A percentile compares a stretch with the other conserved stretches of the same genome.
These are phyloP conservation scores for Stemphylium vesicarium DNA, from an alignment of 2,329 filamentous ascomycete genomes.

Conservation along the genomic window DNA sequence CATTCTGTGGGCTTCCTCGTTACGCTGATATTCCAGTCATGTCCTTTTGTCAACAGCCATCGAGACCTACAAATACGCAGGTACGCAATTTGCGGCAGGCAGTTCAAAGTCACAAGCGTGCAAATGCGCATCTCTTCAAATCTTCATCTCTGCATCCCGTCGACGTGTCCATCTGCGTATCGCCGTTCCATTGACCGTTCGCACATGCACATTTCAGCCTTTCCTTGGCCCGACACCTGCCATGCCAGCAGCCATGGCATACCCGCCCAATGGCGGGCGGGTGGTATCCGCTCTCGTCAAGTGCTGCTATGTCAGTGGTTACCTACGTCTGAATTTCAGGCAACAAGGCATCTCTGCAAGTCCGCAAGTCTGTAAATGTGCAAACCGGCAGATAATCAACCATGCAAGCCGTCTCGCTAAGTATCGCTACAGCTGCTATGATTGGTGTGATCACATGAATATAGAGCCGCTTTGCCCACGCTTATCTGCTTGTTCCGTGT, in stretches of 20 bases:
- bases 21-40: too few species aligned
- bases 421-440: not conserved
- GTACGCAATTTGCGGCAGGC: too few species aligned
- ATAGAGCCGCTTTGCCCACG: too few species aligned
- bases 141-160: too few species aligned
- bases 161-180: not conserved
- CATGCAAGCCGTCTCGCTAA: conserved; percentile 17
- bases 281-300: too few species aligned
- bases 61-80: too few species aligned
- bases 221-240: not conserved
- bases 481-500: not conserved
- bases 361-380: conserved; percentile 12
- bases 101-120: not conserved
- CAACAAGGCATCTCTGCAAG: conserved; percentile 12
- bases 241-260: too few species aligned
- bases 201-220: not conserved
- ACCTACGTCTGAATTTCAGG: not conserved
- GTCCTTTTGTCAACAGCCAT: too few species aligned
- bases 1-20: too few species aligned
- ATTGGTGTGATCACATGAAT: too few species aligned
- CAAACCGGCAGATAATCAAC: conserved; percentile 2
- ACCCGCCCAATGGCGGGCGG: too few species aligned
- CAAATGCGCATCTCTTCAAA: not conserved
- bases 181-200: not conserved
- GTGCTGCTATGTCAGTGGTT: too few species aligned